These are phyloP conservation scores for Leccinellum luteum DNA, from an alignment of 768 basidiomycete species.

Conservation along the genomic window DNA sequence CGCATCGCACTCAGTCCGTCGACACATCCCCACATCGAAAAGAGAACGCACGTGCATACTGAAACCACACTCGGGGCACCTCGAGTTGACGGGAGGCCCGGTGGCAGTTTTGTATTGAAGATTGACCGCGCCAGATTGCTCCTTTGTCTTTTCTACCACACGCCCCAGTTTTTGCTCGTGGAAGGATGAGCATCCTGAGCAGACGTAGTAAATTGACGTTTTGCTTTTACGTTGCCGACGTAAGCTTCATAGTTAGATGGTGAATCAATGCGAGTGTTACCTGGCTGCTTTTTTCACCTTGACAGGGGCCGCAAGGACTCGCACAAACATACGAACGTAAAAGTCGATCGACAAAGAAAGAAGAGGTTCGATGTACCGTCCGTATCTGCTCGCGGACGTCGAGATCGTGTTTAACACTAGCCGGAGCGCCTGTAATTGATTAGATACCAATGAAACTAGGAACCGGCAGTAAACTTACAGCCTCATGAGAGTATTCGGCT, in stretches of 20 bases:
- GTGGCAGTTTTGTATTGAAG: constrained; percentile 66
- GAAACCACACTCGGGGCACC: constrained; percentile 82
- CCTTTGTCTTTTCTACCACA: constrained; percentile 58
- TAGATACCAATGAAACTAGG: background rate
- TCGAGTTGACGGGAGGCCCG: constrained; percentile 63
- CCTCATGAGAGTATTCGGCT: constrained; percentile 95
- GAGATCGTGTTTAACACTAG: constrained; percentile 86
- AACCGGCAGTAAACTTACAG: constrained; percentile 44
- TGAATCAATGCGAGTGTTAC: constrained; percentile 42
- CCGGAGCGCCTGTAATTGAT: constrained; percentile 68
- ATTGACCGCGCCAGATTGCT: constrained; percentile 55
- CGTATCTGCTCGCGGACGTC: constrained; percentile 87
- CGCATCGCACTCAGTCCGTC: background rate
- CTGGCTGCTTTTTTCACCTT: constrained; percentile 82
- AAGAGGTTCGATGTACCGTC: constrained; percentile 86
- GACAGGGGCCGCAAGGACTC: constrained; percentile 65
- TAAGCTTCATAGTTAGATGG: constrained; percentile 2
- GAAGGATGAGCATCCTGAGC: constrained; percentile 77
- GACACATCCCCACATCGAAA: background rate
- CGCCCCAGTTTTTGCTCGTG: constrained; percentile 86
- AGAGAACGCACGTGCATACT: constrained; percentile 59
- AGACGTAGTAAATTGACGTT: constrained; percentile 82
- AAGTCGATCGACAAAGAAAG: constrained; percentile 95
- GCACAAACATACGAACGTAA: constrained; percentile 90
- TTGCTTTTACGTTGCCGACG: constrained; percentile 50